A percentile compares a stretch with the other conserved stretches of the same genome.
Conservation (phyloP, 1,284 basidiomycete species). For the Pseudozyma sp. region DNA sequence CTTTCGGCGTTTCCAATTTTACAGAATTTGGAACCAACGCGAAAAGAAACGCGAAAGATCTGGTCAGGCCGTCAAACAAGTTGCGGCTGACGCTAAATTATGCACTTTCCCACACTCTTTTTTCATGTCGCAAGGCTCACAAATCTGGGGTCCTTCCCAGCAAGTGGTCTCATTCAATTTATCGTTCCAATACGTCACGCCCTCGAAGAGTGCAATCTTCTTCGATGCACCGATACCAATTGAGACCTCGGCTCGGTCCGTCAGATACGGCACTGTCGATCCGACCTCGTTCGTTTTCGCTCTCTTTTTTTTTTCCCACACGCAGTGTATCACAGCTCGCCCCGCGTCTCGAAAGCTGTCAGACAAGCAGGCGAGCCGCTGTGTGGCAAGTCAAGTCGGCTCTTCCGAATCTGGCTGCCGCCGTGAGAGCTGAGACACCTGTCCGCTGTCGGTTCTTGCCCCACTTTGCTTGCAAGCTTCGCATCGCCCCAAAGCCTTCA, state of each 20-base stretch:
- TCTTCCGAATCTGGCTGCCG: no score
- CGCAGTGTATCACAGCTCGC: not conserved
- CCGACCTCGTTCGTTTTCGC: not conserved
- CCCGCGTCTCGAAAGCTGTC: conserved; percentile 1
- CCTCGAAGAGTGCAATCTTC: no score
- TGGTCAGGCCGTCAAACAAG: not conserved
- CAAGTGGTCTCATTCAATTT: not conserved
- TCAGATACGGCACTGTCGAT: not conserved
- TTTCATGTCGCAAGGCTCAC: not conserved
- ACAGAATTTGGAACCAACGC: no score
- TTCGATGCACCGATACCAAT: no score
- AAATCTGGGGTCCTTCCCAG: conserved; percentile 12
- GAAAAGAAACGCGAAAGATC: no score
- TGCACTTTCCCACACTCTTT: not conserved
- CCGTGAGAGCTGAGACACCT: no score
- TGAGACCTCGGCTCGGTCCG: no score
- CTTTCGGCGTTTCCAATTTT: not conserved
- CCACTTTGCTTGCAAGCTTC: no score
- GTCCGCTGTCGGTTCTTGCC: no score
- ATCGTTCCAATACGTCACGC: not conserved
- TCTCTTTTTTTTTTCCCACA: not conserved
- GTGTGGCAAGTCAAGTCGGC: no score
- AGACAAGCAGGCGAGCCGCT: not conserved
- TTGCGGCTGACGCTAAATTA: not conserved
- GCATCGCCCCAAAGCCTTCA: no score